A percentile compares a stretch with the other conserved stretches of the same genome.
Conservation (phyloP, 78 protist species). For the Diacronema lutheri region DNA sequence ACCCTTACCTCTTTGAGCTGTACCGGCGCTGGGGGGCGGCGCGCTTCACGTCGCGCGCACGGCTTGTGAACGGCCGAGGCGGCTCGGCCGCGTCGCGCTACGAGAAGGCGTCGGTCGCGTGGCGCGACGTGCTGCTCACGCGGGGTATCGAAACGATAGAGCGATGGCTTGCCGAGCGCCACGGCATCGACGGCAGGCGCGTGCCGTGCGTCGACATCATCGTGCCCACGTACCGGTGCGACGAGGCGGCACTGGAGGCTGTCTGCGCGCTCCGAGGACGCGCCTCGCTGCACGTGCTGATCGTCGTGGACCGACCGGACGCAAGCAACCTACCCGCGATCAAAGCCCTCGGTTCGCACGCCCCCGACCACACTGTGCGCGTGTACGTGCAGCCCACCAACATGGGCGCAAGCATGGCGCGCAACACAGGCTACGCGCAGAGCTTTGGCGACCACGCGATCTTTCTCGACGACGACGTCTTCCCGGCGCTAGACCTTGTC, state of each 20-base stretch:
- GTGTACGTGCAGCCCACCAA: not conserved
- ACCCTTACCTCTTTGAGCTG: slow-evolving; percentile 21
- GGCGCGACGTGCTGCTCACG: slow-evolving; percentile 12
- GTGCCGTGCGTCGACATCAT: slow-evolving; percentile 16
- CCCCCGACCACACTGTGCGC: not conserved
- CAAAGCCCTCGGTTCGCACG: not conserved
- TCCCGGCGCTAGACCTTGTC: not conserved
- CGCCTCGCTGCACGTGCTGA: not conserved
- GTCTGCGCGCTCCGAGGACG: not conserved
- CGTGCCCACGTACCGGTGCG: slow-evolving; percentile 27
- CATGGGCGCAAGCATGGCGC: slow-evolving; percentile 5
- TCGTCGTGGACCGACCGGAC: slow-evolving; percentile 26
- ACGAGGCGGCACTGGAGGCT: not conserved
- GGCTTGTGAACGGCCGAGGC: not conserved
- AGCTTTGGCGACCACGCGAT: not conserved
- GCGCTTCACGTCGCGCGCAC: too few relatives aligned
- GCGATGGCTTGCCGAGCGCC: too few relatives aligned
- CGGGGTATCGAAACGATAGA: too few relatives aligned
- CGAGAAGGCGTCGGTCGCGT: not conserved
- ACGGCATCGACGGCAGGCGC: not conserved
- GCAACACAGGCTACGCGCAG: slow-evolving; percentile 28
- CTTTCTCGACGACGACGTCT: slow-evolving; percentile 34
- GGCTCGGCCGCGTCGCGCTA: not conserved
- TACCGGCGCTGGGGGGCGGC: slow-evolving; percentile 30
- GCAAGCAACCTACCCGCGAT: not conserved